A percentile compares a stretch with the other conserved stretches of the same genome.
Conservation (phyloP, 257 asterid species). For the Nicotiana obtusifolia region DNA sequence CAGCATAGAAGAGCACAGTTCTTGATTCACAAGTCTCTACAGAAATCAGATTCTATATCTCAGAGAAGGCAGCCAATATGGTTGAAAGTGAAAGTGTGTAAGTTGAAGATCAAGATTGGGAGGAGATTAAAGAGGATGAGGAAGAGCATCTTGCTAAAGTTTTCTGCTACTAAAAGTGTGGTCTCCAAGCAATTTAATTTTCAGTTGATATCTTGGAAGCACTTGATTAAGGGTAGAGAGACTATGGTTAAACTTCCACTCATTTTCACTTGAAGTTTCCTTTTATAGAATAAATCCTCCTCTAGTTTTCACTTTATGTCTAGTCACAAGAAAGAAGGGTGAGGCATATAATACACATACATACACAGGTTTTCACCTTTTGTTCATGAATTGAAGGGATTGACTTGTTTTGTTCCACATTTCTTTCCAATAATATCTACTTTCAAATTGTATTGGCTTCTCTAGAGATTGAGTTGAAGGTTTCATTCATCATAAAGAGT, state of each 20-base stretch:
- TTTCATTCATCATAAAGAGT: too few relatives aligned
- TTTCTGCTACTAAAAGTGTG: conserved; percentile 33
- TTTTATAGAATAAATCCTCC: too few relatives aligned
- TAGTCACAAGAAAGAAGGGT: background rate
- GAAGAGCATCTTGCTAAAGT: conserved; percentile 33
- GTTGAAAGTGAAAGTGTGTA: conserved; percentile 52
- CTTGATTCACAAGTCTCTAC: conserved; percentile 62
- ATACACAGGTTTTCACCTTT: background rate
- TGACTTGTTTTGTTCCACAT: background rate
- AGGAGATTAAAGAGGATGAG: conserved; percentile 44
- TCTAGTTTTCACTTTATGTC: background rate
- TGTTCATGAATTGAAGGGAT: background rate
- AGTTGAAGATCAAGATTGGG: conserved; percentile 59
- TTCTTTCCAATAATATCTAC: background rate
- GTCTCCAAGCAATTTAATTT: conserved; percentile 35
- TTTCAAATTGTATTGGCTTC: background rate
- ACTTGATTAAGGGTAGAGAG: conserved; percentile 31
- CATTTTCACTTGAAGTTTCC: background rate
- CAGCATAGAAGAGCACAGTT: conserved; percentile 59
- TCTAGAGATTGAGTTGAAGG: background rate
- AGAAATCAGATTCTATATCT: conserved; percentile 34
- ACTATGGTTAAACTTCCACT: conserved; percentile 15
- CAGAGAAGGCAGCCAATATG: conserved; percentile 43
- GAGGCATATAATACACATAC: background rate
- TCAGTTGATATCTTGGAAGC: conserved; percentile 48